phyloP scores from a whole-genome alignment of 208 protist genomes.

The Crithidia thermophila region DNA sequence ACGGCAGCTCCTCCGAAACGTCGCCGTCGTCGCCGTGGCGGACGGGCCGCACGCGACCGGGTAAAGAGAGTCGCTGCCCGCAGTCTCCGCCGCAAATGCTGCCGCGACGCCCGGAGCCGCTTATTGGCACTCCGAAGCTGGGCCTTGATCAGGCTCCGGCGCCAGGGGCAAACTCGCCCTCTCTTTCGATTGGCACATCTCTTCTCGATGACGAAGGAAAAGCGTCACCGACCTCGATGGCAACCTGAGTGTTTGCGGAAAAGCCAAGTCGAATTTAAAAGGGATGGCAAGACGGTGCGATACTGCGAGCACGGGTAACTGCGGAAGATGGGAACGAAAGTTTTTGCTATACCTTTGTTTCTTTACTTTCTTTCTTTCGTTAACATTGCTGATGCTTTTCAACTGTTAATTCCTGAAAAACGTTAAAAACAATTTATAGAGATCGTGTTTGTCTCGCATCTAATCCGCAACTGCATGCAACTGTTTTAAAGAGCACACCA shows the following conservation, averaged over 20 bases:
- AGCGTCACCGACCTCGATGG: constrained; percentile 22
- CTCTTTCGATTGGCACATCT: background rate
- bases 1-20: background rate
- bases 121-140: constrained; percentile 10
- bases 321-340: background rate
- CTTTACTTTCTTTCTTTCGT: background rate
- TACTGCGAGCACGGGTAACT: no score
- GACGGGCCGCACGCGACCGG: background rate
- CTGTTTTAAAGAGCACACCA: no score
- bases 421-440: no score
- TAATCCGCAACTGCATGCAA: no score
- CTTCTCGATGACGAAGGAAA: constrained; percentile 4
- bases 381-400: no score
- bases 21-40: background rate
- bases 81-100: constrained; percentile 15
- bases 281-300: no score
- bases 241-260: constrained; percentile 14
- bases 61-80: background rate
- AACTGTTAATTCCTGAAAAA: no score
- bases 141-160: background rate
- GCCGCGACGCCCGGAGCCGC: constrained; percentile 14
- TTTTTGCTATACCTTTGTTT: background rate
- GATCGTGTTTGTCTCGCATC: no score
- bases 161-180: background rate
- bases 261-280: background rate